phyloP scores from a whole-genome alignment of 495 filamentous ascomycete species.

The Penicillium malachiteum region DNA sequence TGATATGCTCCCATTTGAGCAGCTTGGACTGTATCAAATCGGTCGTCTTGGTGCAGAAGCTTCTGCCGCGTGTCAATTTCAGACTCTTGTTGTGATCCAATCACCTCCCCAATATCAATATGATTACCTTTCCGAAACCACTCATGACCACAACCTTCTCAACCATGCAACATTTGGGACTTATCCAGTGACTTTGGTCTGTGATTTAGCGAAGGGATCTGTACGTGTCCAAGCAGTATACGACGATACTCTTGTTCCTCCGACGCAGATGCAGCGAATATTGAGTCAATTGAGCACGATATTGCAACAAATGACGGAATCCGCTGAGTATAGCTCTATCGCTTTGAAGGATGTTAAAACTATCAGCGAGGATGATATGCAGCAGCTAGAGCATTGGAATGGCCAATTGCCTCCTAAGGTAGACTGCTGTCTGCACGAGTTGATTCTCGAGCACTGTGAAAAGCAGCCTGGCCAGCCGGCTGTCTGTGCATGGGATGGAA shows the following conservation, averaged over 20 bases:
- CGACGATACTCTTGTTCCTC: neutral
- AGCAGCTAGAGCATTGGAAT: neutral
- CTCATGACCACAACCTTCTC: neutral
- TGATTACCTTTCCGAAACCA: neutral
- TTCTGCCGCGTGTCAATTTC: neutral
- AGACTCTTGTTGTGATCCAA: neutral
- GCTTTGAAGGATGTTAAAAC: neutral
- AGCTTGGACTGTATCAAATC: neutral
- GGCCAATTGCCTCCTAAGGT: neutral
- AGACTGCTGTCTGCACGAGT: neutral
- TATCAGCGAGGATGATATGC: neutral
- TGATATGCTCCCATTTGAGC: conserved; percentile 2
- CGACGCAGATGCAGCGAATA: neutral
- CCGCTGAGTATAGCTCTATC: neutral
- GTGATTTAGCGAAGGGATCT: too few species aligned
- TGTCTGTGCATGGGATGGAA: neutral
- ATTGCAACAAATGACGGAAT: neutral
- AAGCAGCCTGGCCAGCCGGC: neutral
- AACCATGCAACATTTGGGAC: neutral
- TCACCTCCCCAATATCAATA: neutral
- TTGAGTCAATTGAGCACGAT: neutral
- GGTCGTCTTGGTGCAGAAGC: neutral
- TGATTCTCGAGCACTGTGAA: neutral
- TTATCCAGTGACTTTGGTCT: too few species aligned
- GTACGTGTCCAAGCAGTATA: too few species aligned